Conservation (phyloP, 371 early-diverging fungal genomes). For the Mortierella sp. region DNA sequence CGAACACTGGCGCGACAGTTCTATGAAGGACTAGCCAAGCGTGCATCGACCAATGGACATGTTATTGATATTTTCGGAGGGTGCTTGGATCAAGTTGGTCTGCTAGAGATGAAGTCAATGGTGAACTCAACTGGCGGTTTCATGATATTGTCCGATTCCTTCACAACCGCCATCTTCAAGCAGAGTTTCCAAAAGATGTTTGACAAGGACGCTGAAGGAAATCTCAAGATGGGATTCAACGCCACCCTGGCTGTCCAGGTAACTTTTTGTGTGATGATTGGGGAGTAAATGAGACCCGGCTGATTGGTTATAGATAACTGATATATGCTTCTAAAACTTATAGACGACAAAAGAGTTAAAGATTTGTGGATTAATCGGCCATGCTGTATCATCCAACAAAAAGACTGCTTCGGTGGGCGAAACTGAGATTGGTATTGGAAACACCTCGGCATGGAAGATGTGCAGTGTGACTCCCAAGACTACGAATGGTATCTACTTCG, state of each 20-base stretch:
- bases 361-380: slow-evolving; percentile 97
- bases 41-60: slow-evolving; percentile 88
- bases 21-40: slow-evolving; percentile 93
- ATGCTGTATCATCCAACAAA: slow-evolving; percentile 91
- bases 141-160: slow-evolving; percentile 97
- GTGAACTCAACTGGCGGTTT: slow-evolving; percentile 95
- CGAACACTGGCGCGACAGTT: slow-evolving; percentile 64
- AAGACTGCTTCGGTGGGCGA: slow-evolving; percentile 95
- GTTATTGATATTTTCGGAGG: slow-evolving; percentile 94
- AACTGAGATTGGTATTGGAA: slow-evolving; percentile 98
- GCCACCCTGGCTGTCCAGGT: slow-evolving; percentile 97
- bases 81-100: slow-evolving; percentile 95
- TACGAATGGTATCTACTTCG: slow-evolving; percentile 94
- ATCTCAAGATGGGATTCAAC: slow-evolving; percentile 97
- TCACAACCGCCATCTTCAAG: slow-evolving; percentile 96
- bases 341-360: slow-evolving; percentile 94
- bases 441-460: slow-evolving; percentile 96
- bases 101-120: slow-evolving; percentile 98
- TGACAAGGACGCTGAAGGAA: slow-evolving; percentile 90
- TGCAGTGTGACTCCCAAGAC: slow-evolving; percentile 91
- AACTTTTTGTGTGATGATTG: slow-evolving; percentile 8
- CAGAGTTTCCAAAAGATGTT: slow-evolving; percentile 95
- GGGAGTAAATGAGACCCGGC: background rate
- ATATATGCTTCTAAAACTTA: background rate
- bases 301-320: background rate